Percentiles rank a stretch among this genome's conserved stretches.
phyloP scores from a whole-genome alignment of 495 filamentous ascomycete genomes.

The Aspergillus baeticus region DNA sequence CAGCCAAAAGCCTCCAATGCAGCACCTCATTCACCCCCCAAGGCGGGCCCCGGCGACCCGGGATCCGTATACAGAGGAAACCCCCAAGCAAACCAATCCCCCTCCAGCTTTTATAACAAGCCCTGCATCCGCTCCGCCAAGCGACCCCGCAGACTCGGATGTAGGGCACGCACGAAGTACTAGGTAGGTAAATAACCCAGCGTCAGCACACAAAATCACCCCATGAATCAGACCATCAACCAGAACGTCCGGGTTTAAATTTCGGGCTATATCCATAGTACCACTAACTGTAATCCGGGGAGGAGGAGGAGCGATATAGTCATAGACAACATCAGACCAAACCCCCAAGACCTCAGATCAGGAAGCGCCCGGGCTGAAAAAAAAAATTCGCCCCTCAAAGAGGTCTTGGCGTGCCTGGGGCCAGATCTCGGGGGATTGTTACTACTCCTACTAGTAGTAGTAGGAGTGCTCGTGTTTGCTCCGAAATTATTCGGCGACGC shows the following conservation, averaged over 20 bases:
- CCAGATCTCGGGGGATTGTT: too few relatives aligned
- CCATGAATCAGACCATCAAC: not conserved
- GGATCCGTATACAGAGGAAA: slow-evolving; percentile 43
- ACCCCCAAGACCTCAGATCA: slow-evolving; percentile 35
- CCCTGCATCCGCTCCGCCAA: slow-evolving; percentile 38
- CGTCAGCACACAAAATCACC: too few relatives aligned
- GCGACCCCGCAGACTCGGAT: slow-evolving; percentile 29
- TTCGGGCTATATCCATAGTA: not conserved
- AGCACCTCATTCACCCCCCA: slow-evolving; percentile 36
- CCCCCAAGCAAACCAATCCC: slow-evolving; percentile 40
- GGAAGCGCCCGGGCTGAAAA: slow-evolving; percentile 59
- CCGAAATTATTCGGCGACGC: slow-evolving; percentile 25
- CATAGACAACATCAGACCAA: slow-evolving; percentile 71
- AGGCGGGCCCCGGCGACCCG: slow-evolving; percentile 34
- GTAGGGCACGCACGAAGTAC: slow-evolving; percentile 46
- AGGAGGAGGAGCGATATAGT: slow-evolving; percentile 55
- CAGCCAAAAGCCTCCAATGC: slow-evolving; percentile 32
- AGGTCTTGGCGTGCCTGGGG: slow-evolving; percentile 40
- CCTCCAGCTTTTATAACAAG: slow-evolving; percentile 26
- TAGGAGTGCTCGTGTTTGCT: not conserved
- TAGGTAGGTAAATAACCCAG: slow-evolving; percentile 12
- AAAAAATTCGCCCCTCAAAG: slow-evolving; percentile 62
- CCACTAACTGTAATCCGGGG: not conserved
- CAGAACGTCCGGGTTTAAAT: not conserved
- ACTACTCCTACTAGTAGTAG: too few relatives aligned